Evolutionary conservation across 192 early-diverging fungal genomes (phyloP).

Genomic region (Gigaspora rosea): DNA sequence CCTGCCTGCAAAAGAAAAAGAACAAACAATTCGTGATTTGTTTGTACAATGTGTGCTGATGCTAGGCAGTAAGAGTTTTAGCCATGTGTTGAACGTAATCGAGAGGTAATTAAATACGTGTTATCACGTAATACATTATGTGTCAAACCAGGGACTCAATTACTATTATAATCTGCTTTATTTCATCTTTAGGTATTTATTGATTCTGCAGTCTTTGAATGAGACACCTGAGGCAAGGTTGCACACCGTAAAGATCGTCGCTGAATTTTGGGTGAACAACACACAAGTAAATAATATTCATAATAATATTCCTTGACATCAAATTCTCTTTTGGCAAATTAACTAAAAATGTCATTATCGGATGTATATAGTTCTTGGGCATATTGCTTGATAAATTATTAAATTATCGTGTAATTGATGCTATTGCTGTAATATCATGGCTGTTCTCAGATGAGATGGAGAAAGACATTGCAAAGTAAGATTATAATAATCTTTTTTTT

Average conservation of each 20-base stretch:
- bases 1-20: conserved; percentile 41
- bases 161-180: neutral
- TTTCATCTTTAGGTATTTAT: conserved; percentile 54
- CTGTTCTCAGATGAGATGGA: conserved; percentile 62
- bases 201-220: conserved; percentile 62
- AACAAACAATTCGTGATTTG: conserved; percentile 63
- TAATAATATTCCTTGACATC: too few relatives aligned
- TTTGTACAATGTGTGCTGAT: conserved; percentile 85
- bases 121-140: too few relatives aligned
- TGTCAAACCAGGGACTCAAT: neutral
- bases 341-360: too few relatives aligned
- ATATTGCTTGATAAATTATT: conserved; percentile 93
- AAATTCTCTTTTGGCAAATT: too few relatives aligned
- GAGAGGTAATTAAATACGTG: conserved; percentile 62
- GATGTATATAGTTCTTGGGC: conserved; percentile 67
- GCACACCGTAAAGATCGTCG: conserved; percentile 75
- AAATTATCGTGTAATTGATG: conserved; percentile 93
- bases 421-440: conserved; percentile 78
- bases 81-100: conserved; percentile 88
- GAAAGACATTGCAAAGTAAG: conserved; percentile 43
- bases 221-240: conserved; percentile 63
- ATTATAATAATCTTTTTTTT: neutral
- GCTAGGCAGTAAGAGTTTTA: conserved; percentile 91
- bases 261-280: conserved; percentile 87
- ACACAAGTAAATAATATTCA: conserved; percentile 55